These are phyloP conservation scores for Papiliotrema laurentii DNA, from an alignment of 1,284 basidiomycete genomes.

Conservation along the genomic window DNA sequence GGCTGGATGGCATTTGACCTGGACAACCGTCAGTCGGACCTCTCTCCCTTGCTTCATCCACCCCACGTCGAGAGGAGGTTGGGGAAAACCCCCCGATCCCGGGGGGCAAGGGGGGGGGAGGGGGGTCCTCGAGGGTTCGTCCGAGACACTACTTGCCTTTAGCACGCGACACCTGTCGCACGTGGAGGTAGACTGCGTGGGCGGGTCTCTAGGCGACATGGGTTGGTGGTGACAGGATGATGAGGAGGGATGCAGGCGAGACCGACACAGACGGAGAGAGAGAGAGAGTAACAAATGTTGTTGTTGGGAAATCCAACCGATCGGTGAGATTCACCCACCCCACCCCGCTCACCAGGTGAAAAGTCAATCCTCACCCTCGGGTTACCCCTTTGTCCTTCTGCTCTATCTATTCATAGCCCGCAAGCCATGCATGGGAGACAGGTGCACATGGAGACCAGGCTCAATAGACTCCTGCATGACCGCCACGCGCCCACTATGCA, in stretches of 20 bases:
- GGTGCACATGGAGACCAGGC: too few relatives aligned
- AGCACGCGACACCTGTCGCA: constrained; percentile 4
- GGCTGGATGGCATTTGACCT: constrained; percentile 3
- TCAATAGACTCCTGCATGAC: too few relatives aligned
- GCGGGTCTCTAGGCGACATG: neutral
- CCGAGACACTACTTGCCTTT: constrained; percentile 1
- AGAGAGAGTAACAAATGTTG: neutral
- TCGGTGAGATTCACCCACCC: too few relatives aligned
- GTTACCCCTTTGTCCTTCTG: too few relatives aligned
- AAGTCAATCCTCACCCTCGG: too few relatives aligned
- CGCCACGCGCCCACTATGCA: too few relatives aligned
- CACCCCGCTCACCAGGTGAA: too few relatives aligned
- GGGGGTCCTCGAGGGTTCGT: neutral
- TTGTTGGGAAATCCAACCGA: too few relatives aligned
- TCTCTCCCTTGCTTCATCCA: neutral
- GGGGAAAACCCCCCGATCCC: neutral
- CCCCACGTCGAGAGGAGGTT: neutral
- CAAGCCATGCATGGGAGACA: too few relatives aligned
- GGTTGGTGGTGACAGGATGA: neutral
- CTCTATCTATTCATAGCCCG: too few relatives aligned
- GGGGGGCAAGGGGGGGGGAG: neutral
- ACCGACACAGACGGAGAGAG: neutral
- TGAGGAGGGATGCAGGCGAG: neutral
- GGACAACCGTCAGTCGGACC: neutral
- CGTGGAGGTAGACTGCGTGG: neutral